Evolutionary conservation across 1,284 basidiomycete genomes (phyloP).

Genomic region (Marasmius oreades): DNA sequence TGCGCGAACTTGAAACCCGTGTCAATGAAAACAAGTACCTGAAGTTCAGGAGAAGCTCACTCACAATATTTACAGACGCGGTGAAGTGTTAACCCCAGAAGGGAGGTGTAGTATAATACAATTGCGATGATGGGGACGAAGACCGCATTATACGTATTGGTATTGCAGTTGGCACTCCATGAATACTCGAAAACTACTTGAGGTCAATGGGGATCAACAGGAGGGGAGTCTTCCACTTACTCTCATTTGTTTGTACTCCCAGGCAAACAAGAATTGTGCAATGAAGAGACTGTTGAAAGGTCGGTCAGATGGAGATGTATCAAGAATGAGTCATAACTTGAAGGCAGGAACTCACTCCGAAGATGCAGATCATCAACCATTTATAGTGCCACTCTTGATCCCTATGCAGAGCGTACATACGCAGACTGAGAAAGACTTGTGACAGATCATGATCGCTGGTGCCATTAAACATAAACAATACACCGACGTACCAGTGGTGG

Average conservation of each 20-base stretch:
- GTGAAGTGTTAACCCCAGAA: constrained; percentile 3
- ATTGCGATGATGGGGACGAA: constrained; percentile 2
- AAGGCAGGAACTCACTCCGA: neutral
- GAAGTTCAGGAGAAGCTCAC: neutral
- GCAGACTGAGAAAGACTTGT: constrained; percentile 7
- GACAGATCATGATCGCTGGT: neutral
- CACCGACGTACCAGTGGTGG: constrained; percentile 1
- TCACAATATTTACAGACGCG: constrained; percentile 6
- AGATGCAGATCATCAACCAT: neutral
- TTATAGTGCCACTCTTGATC: neutral
- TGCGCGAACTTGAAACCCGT: neutral
- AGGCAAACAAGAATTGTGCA: neutral
- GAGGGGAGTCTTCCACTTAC: neutral
- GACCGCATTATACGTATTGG: constrained; percentile 3
- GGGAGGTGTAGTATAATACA: neutral
- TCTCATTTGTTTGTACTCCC: neutral
- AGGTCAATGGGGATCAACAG: neutral
- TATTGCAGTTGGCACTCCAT: constrained; percentile 3
- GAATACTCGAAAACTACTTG: neutral
- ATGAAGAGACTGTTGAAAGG: neutral
- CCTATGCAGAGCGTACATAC: constrained; percentile 6
- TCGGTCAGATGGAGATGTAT: neutral
- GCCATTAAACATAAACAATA: neutral
- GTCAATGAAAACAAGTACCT: neutral
- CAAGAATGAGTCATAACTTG: neutral